Evolutionary conservation across 2,329 filamentous ascomycete species (phyloP), one percentile per base, ranked within the genome.

Genomic region (Hirsutella minnesotensis): DNA sequence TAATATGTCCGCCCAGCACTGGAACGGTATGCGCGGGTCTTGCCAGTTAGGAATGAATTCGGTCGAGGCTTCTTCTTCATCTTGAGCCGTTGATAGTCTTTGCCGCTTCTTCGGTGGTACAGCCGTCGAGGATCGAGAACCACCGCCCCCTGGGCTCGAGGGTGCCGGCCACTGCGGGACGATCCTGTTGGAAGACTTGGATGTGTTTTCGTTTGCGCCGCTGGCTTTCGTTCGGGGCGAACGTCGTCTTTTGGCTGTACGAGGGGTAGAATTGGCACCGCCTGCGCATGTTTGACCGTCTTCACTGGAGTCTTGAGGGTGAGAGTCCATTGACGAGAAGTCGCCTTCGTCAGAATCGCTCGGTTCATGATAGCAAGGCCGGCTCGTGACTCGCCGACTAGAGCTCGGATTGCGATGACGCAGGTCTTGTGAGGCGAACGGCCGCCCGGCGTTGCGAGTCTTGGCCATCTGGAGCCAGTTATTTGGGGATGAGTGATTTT

Each of bases 1-100:
- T 54, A 94, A 86, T 33, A 92, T 77, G 43, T 79, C 72, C 20
- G 78, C 64, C 49, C 88, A 77, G 15, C 86, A 70, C 38, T 79
- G 72, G 51, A 87, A 85, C 1, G 82, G 79, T 19, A 87, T 57
- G 27, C 57, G 56, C 3, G 61, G 68, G 19, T 67, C 70, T 44
- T 69, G 65, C 76, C 75, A 84, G 33, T 70, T 62, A 13, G 74
- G 74, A 39, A 76, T 70, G 52, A 45, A 19, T 3, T 46, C 49
- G 12, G 47, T 37, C 22, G 44, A 38, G 15, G 33, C 16, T 15
- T 41, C 36, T 3, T 46, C 34, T n/a, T 46, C 39, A 33, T 42
- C 33, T n/a, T 30, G 30, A 18, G 36, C 10, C 10, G 41, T 10
- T 10, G 37, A 20, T n/a, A 45, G 12, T 35, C 44, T 48, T 18